Evolutionary conservation across 2,329 filamentous ascomycete species (phyloP), one percentile per base, ranked within the genome.

Genomic region (Ascosphaera aggregata): DNA sequence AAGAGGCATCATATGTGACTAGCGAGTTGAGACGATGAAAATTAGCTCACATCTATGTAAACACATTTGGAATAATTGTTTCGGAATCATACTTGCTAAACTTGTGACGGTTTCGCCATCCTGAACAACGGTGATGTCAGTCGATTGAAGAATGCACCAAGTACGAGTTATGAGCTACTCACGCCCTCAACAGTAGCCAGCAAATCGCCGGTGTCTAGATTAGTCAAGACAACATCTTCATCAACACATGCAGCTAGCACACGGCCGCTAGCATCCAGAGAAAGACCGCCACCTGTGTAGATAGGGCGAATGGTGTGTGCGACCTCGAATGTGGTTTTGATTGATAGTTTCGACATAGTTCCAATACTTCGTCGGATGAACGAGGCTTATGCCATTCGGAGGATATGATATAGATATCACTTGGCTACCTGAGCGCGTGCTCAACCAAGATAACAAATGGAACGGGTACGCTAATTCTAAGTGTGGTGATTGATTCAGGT

Each of bases 251-350:
- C 84, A 34, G 84, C 86, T 40, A 98, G 67, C 45, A 95, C 71
- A 49, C 72, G 71, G 39, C 84, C 84, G 59, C 73, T 72, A 55
- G 75, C 71, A 63, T 86, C 82, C 43, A 95, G 69, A 20, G 81
- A 74, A 42, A 92, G 74, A 46, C 80, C 77, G 34, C 89, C 89
- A 40, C 89, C 89, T 2, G 86, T 93, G 54, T 89, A 94, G 38
- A 95, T 86, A 16, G 89, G 89, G 49, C 84, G 80, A 41, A 98
- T 79, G 37, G 82, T 80, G 51, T 78, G 73, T 46, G 69, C 69
- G 42, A 78, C 71, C 52, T 91, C 80, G 56, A 94, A 98, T 2
- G 86, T 93, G 42, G 84, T 94, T 65, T 84, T 91, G 48, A 67
- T 57, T 32, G 61, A 62, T 43, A 66, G 58, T 55, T 67, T 66